Base-by-base conservation (phyloP, 768 basidiomycete genomes). In the Pisolithus microcarpus region DNA sequence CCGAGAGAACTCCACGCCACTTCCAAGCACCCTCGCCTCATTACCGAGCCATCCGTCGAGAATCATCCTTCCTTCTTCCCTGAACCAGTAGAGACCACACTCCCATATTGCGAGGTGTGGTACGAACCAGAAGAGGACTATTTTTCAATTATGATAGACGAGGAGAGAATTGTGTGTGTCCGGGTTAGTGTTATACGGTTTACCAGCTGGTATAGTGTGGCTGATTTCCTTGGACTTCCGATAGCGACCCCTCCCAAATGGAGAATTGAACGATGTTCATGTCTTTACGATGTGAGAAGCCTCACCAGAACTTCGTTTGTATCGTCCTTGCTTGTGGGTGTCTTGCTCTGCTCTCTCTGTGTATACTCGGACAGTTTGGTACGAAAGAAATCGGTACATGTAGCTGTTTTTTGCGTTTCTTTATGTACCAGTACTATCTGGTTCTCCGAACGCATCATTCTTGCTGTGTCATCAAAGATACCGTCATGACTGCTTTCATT, bases 61-160 rank as follows among this genome's bases (percentile, higher is more conserved):
- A 26, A 10, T 6, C 52, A 50, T 44, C 61, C 53, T 2, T 30
- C 45, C 36, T 36, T 70, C 23, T 71, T 72, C 44, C 30, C 39
- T 8, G 53, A 52, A 19, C 40, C 38, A 9, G 56, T 72, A 28
- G 58, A 62, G 42, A 72, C 49, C 40, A 38, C 10, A 6, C 24
- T 70, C 7, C 69, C 74, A 11, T 74, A 69, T 52, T 64, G 60
- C 31, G 59, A 65, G 3, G 58, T 55, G 44, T 50, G 39, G 2
- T 49, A 65, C 24, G 59, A 61, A 16, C 44, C 59, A 7, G 50
- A 53, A 36, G 62, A 58, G 10, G 52, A 59, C 1, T 75, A 71
- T 50, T 66, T 65, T 7, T 72, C 72, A 8, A 56, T 72, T 52
- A 73, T 74, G 71, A 65, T 75, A 28, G 74, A 73, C 50, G 71